These are phyloP conservation scores for Cadophora malorum DNA, from an alignment of 2,329 filamentous ascomycete species.

Conservation along the genomic window DNA sequence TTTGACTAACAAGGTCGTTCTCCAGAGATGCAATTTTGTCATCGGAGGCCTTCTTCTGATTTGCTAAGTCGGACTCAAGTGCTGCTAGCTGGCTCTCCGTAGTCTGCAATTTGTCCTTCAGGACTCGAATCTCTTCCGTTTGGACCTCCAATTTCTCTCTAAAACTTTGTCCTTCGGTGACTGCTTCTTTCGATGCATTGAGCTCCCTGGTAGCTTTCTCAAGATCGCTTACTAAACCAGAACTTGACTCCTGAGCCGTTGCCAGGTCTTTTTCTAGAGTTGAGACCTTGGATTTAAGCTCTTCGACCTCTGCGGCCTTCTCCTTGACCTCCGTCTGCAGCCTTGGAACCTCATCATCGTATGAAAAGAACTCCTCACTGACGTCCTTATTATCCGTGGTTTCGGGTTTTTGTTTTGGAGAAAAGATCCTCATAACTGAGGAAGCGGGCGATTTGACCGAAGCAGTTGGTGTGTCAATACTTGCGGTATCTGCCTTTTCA, in stretches of 20 bases:
- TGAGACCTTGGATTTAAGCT: slow-evolving; percentile 72
- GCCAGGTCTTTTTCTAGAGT: slow-evolving; percentile 73
- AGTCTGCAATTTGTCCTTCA: slow-evolving; percentile 41
- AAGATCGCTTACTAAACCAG: slow-evolving; percentile 62
- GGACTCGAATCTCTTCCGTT: slow-evolving; percentile 35
- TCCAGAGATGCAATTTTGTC: slow-evolving; percentile 37
- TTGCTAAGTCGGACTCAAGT: slow-evolving; percentile 35
- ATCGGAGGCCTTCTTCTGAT: slow-evolving; percentile 35
- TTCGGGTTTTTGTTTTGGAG: slow-evolving; percentile 52
- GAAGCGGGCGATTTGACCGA: slow-evolving; percentile 54
- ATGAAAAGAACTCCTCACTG: slow-evolving; percentile 85
- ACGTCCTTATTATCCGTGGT: slow-evolving; percentile 47
- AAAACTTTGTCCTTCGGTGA: slow-evolving; percentile 31
- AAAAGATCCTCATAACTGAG: slow-evolving; percentile 57
- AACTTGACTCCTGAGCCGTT: slow-evolving; percentile 72
- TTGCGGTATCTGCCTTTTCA: slow-evolving; percentile 38
- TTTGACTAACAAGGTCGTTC: slow-evolving; percentile 32
- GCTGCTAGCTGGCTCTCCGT: slow-evolving; percentile 37
- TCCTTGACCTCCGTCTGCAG: slow-evolving; percentile 77
- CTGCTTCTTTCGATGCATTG: slow-evolving; percentile 72
- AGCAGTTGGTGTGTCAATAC: slow-evolving; percentile 44
- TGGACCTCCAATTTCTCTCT: slow-evolving; percentile 39
- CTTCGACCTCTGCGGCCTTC: slow-evolving; percentile 73
- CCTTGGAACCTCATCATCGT: slow-evolving; percentile 84
- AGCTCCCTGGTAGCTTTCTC: slow-evolving; percentile 59